phyloP scores from a whole-genome alignment of 2,329 filamentous ascomycete genomes.

The Teratosphaeria gauchensis region DNA sequence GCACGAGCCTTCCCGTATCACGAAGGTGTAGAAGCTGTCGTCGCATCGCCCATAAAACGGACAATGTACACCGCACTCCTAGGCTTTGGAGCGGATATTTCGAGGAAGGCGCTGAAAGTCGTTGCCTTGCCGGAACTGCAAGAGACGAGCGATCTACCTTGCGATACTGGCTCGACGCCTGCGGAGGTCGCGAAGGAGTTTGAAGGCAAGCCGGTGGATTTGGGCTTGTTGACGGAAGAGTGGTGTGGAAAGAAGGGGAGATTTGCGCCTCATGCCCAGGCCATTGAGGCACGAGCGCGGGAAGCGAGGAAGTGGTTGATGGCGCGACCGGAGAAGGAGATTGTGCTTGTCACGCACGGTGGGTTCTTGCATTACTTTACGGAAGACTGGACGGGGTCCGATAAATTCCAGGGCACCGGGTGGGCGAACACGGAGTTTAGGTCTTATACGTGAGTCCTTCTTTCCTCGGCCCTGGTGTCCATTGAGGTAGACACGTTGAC shows the following conservation, averaged over 20 bases:
- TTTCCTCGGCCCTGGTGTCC: neutral
- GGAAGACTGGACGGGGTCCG: conserved; percentile 62
- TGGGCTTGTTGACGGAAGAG: conserved; percentile 45
- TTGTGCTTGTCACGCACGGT: conserved; percentile 73
- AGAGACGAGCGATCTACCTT: conserved; percentile 64
- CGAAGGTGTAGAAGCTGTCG: conserved; percentile 55
- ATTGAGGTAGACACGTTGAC: neutral
- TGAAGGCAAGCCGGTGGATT: conserved; percentile 51
- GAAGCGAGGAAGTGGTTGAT: conserved; percentile 51
- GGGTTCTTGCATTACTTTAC: conserved; percentile 79
- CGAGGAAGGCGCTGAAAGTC: conserved; percentile 41
- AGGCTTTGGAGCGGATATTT: conserved; percentile 52
- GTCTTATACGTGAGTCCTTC: conserved; percentile 41
- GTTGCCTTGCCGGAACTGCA: conserved; percentile 66
- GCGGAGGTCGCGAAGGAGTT: conserved; percentile 53
- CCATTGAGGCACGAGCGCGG: conserved; percentile 52
- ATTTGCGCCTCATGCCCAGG: conserved; percentile 38
- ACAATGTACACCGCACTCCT: conserved; percentile 70
- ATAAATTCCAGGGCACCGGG: conserved; percentile 48
- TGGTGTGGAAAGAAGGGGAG: conserved; percentile 61
- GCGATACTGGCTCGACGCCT: conserved; percentile 60
- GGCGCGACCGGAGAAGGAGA: conserved; percentile 48
- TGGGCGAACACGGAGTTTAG: conserved; percentile 68
- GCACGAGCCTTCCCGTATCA: conserved; percentile 55
- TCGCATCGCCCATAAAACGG: conserved; percentile 70